These are phyloP conservation scores for Podila epigama DNA, from an alignment of 192 early-diverging fungal species.

Conservation along the genomic window DNA sequence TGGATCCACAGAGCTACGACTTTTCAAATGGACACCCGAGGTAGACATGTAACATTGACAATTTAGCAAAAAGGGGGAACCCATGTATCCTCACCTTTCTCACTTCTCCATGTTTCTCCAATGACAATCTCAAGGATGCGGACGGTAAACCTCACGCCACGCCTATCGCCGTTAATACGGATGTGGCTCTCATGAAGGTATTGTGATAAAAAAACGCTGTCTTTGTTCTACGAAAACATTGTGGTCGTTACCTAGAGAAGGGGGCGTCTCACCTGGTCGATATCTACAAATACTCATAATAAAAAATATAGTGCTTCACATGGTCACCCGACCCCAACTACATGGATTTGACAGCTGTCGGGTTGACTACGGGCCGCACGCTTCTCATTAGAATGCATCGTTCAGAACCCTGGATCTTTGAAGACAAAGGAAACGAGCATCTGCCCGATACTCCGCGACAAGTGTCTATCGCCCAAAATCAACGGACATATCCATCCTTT, in stretches of 20 bases:
- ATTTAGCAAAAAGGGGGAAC: not conserved
- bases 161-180: conserved; percentile 55
- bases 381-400: conserved; percentile 61
- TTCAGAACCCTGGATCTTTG: conserved; percentile 45
- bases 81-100: not conserved
- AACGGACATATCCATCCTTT: conserved; percentile 51
- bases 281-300: no score
- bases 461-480: conserved; percentile 32
- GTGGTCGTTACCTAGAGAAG: no score
- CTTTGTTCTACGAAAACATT: no score
- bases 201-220: no score
- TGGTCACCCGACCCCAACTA: conserved; percentile 70
- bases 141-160: conserved; percentile 41
- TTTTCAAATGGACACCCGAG: conserved; percentile 63
- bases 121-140: conserved; percentile 17
- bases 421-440: conserved; percentile 43
- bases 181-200: conserved; percentile 57
- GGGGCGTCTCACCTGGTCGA: no score
- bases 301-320: conserved; percentile 69
- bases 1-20: conserved; percentile 61
- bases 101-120: not conserved
- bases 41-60: conserved; percentile 13
- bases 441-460: conserved; percentile 49
- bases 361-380: conserved; percentile 63
- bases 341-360: conserved; percentile 65